A percentile compares a stretch with the other conserved stretches of the same genome.
phyloP scores from a whole-genome alignment of 345 rosid species.

The Lepidium aucheri region DNA sequence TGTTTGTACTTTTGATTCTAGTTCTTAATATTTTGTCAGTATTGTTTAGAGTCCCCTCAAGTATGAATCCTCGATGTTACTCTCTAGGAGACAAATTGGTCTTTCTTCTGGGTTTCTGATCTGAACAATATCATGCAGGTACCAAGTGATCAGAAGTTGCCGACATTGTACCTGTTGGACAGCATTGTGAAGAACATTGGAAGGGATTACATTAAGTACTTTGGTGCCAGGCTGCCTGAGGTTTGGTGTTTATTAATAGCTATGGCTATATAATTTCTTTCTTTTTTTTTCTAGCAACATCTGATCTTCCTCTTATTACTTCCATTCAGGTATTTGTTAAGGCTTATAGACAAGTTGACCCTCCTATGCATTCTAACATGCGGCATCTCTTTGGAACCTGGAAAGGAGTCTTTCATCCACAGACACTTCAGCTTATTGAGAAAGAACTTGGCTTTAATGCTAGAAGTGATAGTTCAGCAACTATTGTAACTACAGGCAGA shows the following conservation, averaged over 20 bases:
- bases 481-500: slow-evolving; percentile 46
- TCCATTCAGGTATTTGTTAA: slow-evolving; percentile 71
- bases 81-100: neutral
- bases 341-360: slow-evolving; percentile 81
- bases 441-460: slow-evolving; percentile 83
- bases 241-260: slow-evolving; percentile 38
- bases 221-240: slow-evolving; percentile 79
- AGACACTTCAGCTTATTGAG: slow-evolving; percentile 69
- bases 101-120: slow-evolving; percentile 32
- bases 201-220: slow-evolving; percentile 81
- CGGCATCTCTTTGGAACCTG: slow-evolving; percentile 98
- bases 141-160: slow-evolving; percentile 97
- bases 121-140: slow-evolving; percentile 63
- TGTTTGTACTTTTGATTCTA: neutral
- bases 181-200: slow-evolving; percentile 99
- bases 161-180: slow-evolving; percentile 93
- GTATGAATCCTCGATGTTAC: neutral
- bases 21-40: neutral
- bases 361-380: slow-evolving; percentile 76
- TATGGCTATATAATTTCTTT: neutral
- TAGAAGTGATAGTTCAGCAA: slow-evolving; percentile 56
- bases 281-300: neutral
- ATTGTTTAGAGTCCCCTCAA: neutral
- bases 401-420: slow-evolving; percentile 93
- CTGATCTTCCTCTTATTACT: neutral